Conservation (phyloP, 257 asterid species). For the Ballota nigra region DNA sequence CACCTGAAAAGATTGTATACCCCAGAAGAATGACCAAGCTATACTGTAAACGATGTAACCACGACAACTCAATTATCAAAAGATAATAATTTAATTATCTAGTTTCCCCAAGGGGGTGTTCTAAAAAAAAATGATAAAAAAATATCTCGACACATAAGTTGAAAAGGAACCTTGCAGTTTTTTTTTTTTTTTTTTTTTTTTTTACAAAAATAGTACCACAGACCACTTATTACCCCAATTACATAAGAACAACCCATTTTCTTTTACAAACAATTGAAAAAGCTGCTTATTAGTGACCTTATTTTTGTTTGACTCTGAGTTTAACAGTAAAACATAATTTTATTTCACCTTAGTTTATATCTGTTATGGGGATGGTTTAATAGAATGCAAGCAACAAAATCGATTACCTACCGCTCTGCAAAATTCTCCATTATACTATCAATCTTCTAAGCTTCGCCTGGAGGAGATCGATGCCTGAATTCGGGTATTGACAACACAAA, state of each 20-base stretch:
- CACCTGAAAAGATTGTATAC: conserved; percentile 57
- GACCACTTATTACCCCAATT: not conserved
- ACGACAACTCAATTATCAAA: not conserved
- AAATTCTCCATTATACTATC: conserved; percentile 95
- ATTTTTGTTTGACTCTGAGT: not conserved
- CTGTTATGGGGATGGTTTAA: not conserved
- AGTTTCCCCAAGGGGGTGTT: not conserved
- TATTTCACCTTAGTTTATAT: not conserved
- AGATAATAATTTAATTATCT: too few species aligned
- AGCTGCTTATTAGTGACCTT: not conserved
- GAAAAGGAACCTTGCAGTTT: not conserved
- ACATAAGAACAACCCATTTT: not conserved
- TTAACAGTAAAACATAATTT: conserved; percentile 2
- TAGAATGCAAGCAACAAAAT: conserved; percentile 23
- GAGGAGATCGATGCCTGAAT: too few species aligned
- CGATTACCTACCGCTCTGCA: conserved; percentile 74
- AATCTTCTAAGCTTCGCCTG: conserved; percentile 92
- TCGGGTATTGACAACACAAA: too few species aligned
- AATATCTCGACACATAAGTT: not conserved
- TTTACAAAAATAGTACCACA: not conserved
- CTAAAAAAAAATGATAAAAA: not conserved
- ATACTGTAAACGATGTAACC: not conserved
- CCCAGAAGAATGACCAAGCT: conserved; percentile 1
- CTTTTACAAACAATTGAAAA: conserved; percentile 4
- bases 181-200: too few species aligned